Evolutionary conservation across 192 early-diverging fungal species (phyloP).

Genomic region (Coemansia sp.): DNA sequence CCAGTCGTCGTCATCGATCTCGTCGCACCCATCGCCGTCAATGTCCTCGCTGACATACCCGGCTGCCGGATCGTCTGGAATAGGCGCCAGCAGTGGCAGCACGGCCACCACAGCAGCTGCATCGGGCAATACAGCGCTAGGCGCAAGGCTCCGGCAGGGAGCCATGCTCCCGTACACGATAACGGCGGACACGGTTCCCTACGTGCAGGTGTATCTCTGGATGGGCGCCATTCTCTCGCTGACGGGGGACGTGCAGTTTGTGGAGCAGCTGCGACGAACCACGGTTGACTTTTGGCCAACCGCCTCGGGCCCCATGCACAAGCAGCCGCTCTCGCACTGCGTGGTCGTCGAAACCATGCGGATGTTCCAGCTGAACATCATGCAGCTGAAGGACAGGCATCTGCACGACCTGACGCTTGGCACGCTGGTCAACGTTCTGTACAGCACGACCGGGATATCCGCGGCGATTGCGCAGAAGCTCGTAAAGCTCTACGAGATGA

Average conservation of each 20-base stretch:
- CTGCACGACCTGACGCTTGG: constrained; percentile 40
- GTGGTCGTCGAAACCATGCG: constrained; percentile 37
- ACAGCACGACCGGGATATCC: constrained; percentile 18
- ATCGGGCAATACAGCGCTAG: constrained; percentile 7
- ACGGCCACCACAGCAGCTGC: neutral
- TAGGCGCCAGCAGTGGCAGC: neutral
- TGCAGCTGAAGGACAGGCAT: constrained; percentile 42
- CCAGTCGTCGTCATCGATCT: constrained; percentile 8
- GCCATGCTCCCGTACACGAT: constrained; percentile 23
- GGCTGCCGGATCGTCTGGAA: constrained; percentile 3
- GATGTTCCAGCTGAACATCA: constrained; percentile 51
- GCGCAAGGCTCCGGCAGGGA: constrained; percentile 28
- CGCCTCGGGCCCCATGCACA: constrained; percentile 34
- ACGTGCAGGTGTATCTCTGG: constrained; percentile 42
- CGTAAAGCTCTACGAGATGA: constrained; percentile 49
- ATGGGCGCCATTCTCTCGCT: constrained; percentile 31
- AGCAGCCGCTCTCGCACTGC: constrained; percentile 38
- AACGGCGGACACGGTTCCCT: constrained; percentile 33
- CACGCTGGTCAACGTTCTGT: constrained; percentile 38
- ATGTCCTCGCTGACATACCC: neutral
- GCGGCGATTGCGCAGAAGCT: constrained; percentile 45
- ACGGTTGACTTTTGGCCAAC: constrained; percentile 45
- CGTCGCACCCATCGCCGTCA: constrained; percentile 11
- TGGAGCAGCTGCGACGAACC: constrained; percentile 43
- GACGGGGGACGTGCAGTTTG: constrained; percentile 32